Percentiles rank a stretch among this genome's conserved stretches.
phyloP scores from a whole-genome alignment of 148 eudicot species.

The Cornus florida region DNA sequence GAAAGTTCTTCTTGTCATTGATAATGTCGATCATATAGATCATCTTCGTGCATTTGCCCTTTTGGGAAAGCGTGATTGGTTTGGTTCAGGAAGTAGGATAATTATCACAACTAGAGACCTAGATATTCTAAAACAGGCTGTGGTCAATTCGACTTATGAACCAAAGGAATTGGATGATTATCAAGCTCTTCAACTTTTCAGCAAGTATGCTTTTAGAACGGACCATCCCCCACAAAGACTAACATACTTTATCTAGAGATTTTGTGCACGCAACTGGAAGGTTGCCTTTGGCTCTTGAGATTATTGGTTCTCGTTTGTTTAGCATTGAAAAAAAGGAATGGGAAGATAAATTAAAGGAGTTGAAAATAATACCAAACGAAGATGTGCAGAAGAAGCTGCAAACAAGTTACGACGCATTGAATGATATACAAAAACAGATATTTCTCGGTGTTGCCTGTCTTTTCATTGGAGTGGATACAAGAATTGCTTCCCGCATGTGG shows the following conservation, averaged over 20 bases:
- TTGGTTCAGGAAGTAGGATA: no score
- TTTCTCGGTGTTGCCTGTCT: not conserved
- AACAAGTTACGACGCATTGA: not conserved
- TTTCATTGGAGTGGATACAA: not conserved
- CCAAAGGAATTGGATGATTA: no score
- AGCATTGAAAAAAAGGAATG: not conserved
- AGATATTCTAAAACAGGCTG: no score
- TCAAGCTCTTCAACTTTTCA: no score
- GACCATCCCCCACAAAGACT: not conserved
- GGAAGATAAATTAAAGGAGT: not conserved
- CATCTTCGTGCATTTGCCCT: no score
- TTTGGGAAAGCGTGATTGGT: no score
- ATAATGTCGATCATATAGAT: no score
- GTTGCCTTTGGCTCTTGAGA: not conserved
- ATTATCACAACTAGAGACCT: no score
- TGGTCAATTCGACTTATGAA: no score
- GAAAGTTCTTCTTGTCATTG: no score
- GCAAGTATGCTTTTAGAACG: not conserved
- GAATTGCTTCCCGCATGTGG: not conserved
- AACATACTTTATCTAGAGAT: not conserved
- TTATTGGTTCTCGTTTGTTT: not conserved
- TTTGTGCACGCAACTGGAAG: not conserved
- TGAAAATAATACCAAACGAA: not conserved
- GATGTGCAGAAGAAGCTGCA: not conserved
- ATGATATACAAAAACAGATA: not conserved